phyloP scores from a whole-genome alignment of 257 asterid genomes.

The Primulina huaijiensis region DNA sequence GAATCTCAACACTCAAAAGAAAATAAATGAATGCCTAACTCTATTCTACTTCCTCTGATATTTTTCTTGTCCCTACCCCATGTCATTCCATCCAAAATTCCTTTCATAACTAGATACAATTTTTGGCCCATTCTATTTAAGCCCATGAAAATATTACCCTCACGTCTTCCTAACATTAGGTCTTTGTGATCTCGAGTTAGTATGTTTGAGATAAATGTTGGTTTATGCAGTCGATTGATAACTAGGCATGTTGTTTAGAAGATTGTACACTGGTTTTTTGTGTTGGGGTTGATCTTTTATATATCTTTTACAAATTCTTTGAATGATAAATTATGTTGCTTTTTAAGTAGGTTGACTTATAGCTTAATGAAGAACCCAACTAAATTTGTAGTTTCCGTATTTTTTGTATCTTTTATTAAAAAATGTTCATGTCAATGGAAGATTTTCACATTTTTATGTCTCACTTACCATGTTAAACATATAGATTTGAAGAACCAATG shows the following conservation, averaged over 20 bases:
- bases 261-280: not conserved
- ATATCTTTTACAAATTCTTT: not conserved
- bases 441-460: not conserved
- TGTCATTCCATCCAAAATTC: too few relatives aligned
- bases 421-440: too few relatives aligned
- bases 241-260: not conserved
- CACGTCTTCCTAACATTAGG: not conserved
- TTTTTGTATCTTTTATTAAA: too few relatives aligned
- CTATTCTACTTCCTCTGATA: too few relatives aligned
- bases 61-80: too few relatives aligned
- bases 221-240: not conserved
- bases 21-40: too few relatives aligned
- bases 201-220: conserved; percentile 2
- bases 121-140: too few relatives aligned
- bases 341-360: not conserved
- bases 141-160: too few relatives aligned
- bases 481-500: not conserved
- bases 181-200: conserved; percentile 11
- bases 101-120: too few relatives aligned
- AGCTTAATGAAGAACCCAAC: not conserved
- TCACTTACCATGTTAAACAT: not conserved
- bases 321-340: not conserved
- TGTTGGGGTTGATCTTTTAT: not conserved
- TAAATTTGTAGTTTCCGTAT: too few relatives aligned
- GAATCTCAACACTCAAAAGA: too few relatives aligned